A percentile compares a stretch with the other conserved stretches of the same genome.
These are phyloP conservation scores for Hypoxylon fragiforme DNA, from an alignment of 495 filamentous ascomycete genomes.

Conservation along the genomic window DNA sequence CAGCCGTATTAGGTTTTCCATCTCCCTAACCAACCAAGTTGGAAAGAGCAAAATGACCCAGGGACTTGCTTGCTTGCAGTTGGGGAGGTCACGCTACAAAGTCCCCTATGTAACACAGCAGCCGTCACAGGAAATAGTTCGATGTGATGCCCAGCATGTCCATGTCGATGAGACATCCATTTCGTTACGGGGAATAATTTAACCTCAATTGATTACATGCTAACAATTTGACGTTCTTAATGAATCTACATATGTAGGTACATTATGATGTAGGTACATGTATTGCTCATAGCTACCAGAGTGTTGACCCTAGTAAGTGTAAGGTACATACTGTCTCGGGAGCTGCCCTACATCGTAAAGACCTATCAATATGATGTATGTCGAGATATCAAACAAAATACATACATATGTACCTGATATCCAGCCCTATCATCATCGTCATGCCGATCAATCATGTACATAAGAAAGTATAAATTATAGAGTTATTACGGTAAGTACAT, in stretches of 20 bases:
- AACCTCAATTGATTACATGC: too few species aligned
- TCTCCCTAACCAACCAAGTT: slow-evolving; percentile 10
- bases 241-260: slow-evolving; percentile 4
- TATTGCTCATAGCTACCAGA: too few species aligned
- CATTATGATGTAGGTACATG: background rate
- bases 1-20: slow-evolving; percentile 4
- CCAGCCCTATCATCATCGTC: slow-evolving; percentile 2
- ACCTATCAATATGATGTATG: too few species aligned
- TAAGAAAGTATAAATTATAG: background rate
- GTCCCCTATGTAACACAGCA: slow-evolving; percentile 8
- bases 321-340: too few species aligned
- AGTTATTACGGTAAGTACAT: slow-evolving; percentile 6
- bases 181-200: too few species aligned
- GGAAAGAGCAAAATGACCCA: background rate
- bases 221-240: too few species aligned
- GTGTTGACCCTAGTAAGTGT: too few species aligned
- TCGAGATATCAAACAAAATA: background rate
- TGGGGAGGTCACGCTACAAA: slow-evolving; percentile 18
- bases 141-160: too few species aligned
- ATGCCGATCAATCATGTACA: slow-evolving; percentile 1
- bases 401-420: background rate
- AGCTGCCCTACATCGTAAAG: too few species aligned
- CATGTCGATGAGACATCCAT: too few species aligned
- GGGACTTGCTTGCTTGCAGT: background rate
- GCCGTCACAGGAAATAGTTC: background rate